phyloP scores from a whole-genome alignment of 202 grass and related monocot species.

The Musa balbisiana region DNA sequence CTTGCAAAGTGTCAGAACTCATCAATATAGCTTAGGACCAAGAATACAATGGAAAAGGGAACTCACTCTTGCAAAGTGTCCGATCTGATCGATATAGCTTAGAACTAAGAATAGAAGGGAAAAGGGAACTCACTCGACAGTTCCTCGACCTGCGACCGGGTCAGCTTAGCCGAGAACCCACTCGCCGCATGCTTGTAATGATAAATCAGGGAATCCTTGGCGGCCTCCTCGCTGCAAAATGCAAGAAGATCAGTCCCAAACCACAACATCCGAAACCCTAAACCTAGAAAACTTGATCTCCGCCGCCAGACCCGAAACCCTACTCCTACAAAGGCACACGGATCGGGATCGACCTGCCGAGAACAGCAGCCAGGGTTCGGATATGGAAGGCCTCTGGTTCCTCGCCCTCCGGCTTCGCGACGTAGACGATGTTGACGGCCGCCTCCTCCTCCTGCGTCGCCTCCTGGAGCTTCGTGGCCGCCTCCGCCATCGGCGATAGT shows the following conservation, averaged over 20 bases:
- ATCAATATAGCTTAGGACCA: background rate
- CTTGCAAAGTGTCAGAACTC: background rate
- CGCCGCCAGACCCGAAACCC: background rate
- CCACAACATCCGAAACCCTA: background rate
- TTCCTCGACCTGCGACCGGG: slow-evolving; percentile 43
- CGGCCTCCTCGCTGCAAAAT: slow-evolving; percentile 38
- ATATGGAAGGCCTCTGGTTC: slow-evolving; percentile 36
- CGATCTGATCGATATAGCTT: too few species aligned
- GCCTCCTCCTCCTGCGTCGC: background rate
- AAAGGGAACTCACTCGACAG: slow-evolving; percentile 35
- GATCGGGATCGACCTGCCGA: slow-evolving; percentile 27
- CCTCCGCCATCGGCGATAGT: slow-evolving; percentile 8
- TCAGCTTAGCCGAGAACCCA: slow-evolving; percentile 70
- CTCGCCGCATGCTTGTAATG: slow-evolving; percentile 58
- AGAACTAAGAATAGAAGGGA: too few species aligned
- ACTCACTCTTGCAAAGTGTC: too few species aligned
- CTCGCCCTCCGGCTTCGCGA: slow-evolving; percentile 27
- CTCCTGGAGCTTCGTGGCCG: background rate
- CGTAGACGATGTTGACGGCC: slow-evolving; percentile 39
- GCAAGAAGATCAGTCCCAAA: background rate
- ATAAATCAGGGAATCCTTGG: slow-evolving; percentile 45
- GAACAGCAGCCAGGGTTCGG: slow-evolving; percentile 43
- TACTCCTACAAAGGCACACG: background rate
- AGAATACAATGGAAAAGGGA: too few species aligned
- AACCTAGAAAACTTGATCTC: background rate